phyloP scores from a whole-genome alignment of 2,329 filamentous ascomycete genomes.

The Talaromyces islandicus region DNA sequence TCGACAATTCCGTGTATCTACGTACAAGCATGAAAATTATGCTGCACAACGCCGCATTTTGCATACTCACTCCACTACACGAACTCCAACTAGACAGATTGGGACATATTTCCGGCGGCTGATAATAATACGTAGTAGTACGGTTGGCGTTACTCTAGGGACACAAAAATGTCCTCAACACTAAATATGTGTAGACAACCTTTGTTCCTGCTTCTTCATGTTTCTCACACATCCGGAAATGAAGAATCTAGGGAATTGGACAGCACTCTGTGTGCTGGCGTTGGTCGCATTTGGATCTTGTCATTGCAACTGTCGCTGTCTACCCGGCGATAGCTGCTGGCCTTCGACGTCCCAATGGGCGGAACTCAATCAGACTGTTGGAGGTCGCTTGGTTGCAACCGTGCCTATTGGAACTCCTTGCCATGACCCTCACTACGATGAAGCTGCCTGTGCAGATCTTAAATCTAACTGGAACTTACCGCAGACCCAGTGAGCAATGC shows the following conservation, averaged over 20 bases:
- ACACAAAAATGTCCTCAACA: background rate
- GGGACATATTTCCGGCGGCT: background rate
- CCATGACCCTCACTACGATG: slow-evolving; percentile 15
- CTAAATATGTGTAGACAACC: background rate
- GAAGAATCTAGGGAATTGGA: background rate
- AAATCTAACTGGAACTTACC: slow-evolving; percentile 1
- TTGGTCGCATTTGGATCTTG: background rate
- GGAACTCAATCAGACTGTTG: slow-evolving; percentile 30
- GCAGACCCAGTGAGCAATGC: background rate
- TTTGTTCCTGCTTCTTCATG: background rate
- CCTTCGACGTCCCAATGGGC: slow-evolving; percentile 30
- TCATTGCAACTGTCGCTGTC: slow-evolving; percentile 13
- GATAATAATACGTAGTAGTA: background rate
- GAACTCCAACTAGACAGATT: background rate
- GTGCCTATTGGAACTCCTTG: slow-evolving; percentile 27
- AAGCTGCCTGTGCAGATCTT: background rate
- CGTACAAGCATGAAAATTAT: background rate
- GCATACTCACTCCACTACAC: background rate
- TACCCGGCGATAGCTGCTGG: slow-evolving; percentile 31
- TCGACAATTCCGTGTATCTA: background rate
- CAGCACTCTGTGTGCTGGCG: background rate
- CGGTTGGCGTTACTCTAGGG: background rate
- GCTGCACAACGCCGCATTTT: background rate
- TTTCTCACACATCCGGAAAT: background rate
- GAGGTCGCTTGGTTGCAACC: slow-evolving; percentile 30